Base-by-base conservation (phyloP, 495 filamentous ascomycete species). In the Tuber brumale region DNA sequence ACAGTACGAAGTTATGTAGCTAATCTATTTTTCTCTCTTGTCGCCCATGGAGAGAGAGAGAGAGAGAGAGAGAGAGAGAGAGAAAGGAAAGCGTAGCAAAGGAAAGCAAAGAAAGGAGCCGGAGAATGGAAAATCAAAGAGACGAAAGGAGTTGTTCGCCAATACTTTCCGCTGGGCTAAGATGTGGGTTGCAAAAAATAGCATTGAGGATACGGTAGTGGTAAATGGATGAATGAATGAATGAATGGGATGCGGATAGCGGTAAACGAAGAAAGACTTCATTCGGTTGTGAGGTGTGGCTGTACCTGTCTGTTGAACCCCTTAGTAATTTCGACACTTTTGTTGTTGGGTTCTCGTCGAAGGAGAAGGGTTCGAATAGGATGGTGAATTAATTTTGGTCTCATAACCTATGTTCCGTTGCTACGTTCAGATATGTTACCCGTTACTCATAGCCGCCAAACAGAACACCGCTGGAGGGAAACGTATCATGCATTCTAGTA, bases 361-460 rank as follows among this genome's bases (percentile, higher is more conserved):
- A 66, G n/a, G n/a, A 5, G 57, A 12, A 6, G 27, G 19, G 46
- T n/a, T 51, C 21, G 19, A 61, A 27, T 61, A 12, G n/a, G 27
- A 16, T 5, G 23, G 51, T 61, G 51, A 31, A 61, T 61, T 61
- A 31, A 61, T 61, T 61, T 61, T 61, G 51, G 51, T 3, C 51
- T 61, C 51, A 61, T 61, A 61, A 61, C 51, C 27, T 61, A 61
- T 61, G 51, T 61, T 61, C n/a, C 5, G 3, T 9, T 16, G 51
- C 51, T 27, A 61, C n/a, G 51, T 61, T 31, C 27, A 16, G 51
- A 61, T 61, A 12, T n/a, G 51, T 61, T 61, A 61, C 51, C 51
- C 51, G 51, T 61, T 61, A 61, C 51, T n/a, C n/a, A 61, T 61
- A 61, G 51, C 51, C 51, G 51, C 51, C 51, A 66, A 66, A 66